These are phyloP conservation scores for Trichoderma endophyticum DNA, from an alignment of 2,329 filamentous ascomycete genomes.

Conservation along the genomic window DNA sequence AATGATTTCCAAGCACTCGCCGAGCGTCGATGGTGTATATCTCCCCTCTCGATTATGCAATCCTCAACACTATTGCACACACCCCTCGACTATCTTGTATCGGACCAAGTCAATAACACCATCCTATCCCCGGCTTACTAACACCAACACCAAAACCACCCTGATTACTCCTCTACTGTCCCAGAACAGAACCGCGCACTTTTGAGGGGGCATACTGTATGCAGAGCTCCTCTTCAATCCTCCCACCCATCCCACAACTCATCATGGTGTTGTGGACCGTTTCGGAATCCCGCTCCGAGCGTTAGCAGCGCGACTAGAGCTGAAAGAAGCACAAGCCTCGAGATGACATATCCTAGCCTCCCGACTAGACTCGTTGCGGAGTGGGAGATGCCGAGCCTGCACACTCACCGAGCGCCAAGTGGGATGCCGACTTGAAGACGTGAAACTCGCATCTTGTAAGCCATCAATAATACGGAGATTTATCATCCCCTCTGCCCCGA, in stretches of 20 bases:
- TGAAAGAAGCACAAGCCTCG: not conserved
- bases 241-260: not conserved
- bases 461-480: not conserved
- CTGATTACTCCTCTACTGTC: not conserved
- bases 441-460: not conserved
- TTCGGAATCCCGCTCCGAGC: not conserved
- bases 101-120: too few relatives aligned
- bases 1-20: not conserved
- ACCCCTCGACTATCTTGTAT: not conserved
- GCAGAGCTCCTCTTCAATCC: not conserved
- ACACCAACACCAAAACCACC: not conserved
- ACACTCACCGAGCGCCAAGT: constrained; percentile 2
- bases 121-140: not conserved
- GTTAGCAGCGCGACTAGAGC: not conserved
- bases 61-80: not conserved
- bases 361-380: not conserved
- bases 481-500: constrained; percentile 11
- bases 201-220: not conserved
- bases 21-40: not conserved
- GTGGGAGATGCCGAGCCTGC: constrained; percentile 15
- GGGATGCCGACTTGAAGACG: constrained; percentile 6
- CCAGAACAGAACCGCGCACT: not conserved
- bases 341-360: not conserved
- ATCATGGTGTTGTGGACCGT: not conserved
- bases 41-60: not conserved